A percentile compares a stretch with the other conserved stretches of the same genome.
phyloP scores from a whole-genome alignment of 148 eudicot genomes.

The Fagopyrum homotropicum region DNA sequence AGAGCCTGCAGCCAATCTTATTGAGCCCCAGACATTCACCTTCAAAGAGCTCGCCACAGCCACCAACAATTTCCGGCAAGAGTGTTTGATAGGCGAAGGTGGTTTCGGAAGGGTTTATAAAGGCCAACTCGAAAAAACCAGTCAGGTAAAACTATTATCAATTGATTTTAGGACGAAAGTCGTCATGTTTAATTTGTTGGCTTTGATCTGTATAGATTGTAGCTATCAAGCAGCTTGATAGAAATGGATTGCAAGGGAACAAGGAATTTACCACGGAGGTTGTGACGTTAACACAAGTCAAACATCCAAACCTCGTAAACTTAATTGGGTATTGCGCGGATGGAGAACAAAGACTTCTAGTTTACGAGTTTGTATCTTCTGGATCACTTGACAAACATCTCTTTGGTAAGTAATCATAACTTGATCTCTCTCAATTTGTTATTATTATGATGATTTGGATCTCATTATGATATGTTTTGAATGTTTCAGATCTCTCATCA shows the following conservation, averaged over 20 bases:
- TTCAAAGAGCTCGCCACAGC: constrained; percentile 68
- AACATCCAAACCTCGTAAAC: constrained; percentile 38
- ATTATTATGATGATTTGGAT: constrained; percentile 2
- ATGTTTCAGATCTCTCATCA: constrained; percentile 25
- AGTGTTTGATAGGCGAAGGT: constrained; percentile 60
- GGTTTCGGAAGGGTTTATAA: constrained; percentile 70
- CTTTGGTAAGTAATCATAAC: constrained; percentile 23
- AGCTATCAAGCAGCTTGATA: constrained; percentile 42
- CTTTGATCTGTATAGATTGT: constrained; percentile 23
- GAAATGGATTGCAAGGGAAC: constrained; percentile 43
- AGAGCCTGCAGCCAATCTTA: constrained; percentile 27
- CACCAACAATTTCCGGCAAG: constrained; percentile 63
- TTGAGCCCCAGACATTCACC: constrained; percentile 53
- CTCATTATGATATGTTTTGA: constrained; percentile 9
- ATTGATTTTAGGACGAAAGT: background rate
- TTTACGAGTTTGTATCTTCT: constrained; percentile 50
- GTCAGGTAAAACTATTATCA: constrained; percentile 32
- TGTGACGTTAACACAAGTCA: constrained; percentile 36
- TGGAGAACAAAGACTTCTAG: constrained; percentile 62
- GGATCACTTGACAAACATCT: constrained; percentile 67
- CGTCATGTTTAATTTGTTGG: too few relatives aligned
- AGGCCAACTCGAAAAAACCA: constrained; percentile 40
- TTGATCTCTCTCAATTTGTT: background rate
- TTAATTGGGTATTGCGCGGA: constrained; percentile 55
- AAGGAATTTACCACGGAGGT: constrained; percentile 44